Conservation (phyloP, 352 stramenopile genomes). For the Aphanomyces astaci region DNA sequence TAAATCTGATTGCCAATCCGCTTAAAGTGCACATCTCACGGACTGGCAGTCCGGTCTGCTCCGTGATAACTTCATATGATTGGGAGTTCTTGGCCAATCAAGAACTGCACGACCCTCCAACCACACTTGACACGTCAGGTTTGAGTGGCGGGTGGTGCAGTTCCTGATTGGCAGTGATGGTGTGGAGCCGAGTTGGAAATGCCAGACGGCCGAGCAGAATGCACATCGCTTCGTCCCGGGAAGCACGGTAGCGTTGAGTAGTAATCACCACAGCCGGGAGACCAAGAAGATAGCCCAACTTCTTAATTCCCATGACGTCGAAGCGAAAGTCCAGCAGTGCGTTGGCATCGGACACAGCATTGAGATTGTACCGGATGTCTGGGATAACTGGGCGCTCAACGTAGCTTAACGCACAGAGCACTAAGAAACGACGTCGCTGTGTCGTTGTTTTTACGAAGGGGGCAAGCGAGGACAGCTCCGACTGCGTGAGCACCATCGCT, state of each 20-base stretch:
- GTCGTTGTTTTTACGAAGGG: neutral
- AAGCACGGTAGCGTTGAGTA: neutral
- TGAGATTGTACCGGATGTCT: constrained; percentile 4
- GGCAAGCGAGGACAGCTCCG: neutral
- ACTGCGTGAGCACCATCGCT: neutral
- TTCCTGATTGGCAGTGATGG: no score
- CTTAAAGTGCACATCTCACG: no score
- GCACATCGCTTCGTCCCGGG: constrained; percentile 15
- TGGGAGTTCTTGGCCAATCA: no score
- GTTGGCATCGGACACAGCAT: neutral
- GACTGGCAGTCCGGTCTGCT: no score
- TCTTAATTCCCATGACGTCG: neutral
- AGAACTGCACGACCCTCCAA: no score
- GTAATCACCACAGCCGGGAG: neutral
- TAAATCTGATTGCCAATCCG: no score
- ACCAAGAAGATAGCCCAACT: neutral
- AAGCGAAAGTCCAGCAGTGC: neutral
- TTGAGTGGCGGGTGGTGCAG: no score
- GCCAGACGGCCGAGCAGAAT: constrained; percentile 18
- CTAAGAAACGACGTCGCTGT: neutral
- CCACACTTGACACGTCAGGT: no score
- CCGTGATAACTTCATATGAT: no score
- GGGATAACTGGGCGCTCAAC: constrained; percentile 1
- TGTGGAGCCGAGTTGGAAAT: constrained; percentile 13
- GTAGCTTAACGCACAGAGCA: neutral